phyloP scores from a whole-genome alignment of 257 asterid species.

The Marsdenia floribunda region DNA sequence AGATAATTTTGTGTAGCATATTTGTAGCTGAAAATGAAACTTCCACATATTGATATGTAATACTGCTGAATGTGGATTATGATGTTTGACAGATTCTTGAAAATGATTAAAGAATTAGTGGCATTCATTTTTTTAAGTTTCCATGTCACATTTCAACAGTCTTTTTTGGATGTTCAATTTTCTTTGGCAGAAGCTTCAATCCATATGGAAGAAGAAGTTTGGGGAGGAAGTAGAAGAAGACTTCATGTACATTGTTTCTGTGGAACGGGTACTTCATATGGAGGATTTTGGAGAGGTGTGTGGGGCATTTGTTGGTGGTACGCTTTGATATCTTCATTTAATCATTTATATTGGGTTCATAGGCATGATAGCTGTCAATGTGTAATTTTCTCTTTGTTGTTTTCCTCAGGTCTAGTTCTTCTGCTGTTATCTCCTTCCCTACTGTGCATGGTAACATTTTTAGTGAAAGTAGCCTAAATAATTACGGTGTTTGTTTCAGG shows the following conservation, averaged over 20 bases:
- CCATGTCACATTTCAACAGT: not conserved
- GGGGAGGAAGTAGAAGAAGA: constrained; percentile 69
- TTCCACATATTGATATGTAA: not conserved
- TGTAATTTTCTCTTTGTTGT: not conserved
- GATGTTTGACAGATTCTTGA: not conserved
- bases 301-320: constrained; percentile 19
- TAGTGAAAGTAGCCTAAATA: constrained; percentile 2
- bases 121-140: not conserved
- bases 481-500: constrained; percentile 36
- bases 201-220: constrained; percentile 62
- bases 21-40: not conserved
- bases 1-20: not conserved
- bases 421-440: not conserved
- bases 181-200: constrained; percentile 48
- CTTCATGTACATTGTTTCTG: constrained; percentile 52
- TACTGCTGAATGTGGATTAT: not conserved
- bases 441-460: not conserved
- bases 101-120: not conserved
- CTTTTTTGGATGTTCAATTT: constrained; percentile 23
- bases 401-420: not conserved
- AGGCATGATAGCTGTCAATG: not conserved
- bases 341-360: not conserved
- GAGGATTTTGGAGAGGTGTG: constrained; percentile 91
- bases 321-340: constrained; percentile 11
- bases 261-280: constrained; percentile 69